Evolutionary conservation across 2,329 filamentous ascomycete species (phyloP).

Genomic region (Tolypocladium ophioglossoides): DNA sequence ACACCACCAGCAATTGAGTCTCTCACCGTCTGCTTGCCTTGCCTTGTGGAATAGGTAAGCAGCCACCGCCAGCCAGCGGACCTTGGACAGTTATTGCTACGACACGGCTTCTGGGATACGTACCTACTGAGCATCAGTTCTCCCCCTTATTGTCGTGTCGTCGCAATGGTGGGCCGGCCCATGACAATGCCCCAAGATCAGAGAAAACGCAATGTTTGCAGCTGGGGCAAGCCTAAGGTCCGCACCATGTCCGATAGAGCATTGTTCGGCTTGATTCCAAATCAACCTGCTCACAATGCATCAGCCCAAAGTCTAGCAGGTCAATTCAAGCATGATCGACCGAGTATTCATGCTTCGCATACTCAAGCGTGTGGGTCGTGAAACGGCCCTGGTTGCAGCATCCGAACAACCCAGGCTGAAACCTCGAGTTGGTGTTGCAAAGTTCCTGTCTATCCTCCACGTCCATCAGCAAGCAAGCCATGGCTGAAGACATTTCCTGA

Average conservation of each 20-base stretch:
- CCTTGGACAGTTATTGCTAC: background rate
- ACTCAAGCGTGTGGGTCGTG: background rate
- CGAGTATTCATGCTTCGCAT: slow-evolving; percentile 1
- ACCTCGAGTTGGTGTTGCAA: background rate
- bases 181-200: background rate
- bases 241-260: background rate
- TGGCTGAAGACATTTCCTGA: background rate
- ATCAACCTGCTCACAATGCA: background rate
- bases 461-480: background rate
- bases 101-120: background rate
- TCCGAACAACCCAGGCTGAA: background rate
- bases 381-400: slow-evolving; percentile 3
- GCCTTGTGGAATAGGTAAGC: background rate
- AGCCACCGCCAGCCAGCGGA: background rate
- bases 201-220: background rate
- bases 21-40: background rate
- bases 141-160: too few species aligned
- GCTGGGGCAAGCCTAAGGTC: background rate
- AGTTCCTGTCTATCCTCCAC: background rate
- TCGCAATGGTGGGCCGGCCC: background rate
- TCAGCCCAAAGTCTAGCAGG: background rate
- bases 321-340: background rate
- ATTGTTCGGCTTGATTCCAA: background rate
- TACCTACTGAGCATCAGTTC: too few species aligned
- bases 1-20: background rate